Conservation (phyloP, 176 grass and related monocot genomes). For the Melocanna baccifera region DNA sequence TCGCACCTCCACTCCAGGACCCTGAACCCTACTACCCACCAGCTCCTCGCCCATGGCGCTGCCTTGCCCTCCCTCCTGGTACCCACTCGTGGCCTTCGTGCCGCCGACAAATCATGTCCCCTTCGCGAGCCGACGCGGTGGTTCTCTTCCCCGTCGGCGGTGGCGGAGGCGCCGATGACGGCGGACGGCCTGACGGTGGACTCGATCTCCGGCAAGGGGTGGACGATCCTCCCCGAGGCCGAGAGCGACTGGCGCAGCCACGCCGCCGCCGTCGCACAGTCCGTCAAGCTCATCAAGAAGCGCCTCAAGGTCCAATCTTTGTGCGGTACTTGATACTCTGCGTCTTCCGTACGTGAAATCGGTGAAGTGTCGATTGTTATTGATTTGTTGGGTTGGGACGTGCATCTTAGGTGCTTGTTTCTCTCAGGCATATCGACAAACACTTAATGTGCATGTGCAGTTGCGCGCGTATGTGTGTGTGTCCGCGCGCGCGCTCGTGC, state of each 20-base stretch:
- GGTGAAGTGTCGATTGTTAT: neutral
- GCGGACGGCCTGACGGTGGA: slow-evolving; percentile 73
- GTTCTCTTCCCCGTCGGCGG: slow-evolving; percentile 51
- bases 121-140: slow-evolving; percentile 16
- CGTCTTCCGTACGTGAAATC: neutral
- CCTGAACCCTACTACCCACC: slow-evolving; percentile 16
- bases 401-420: neutral
- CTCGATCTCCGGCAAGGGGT: slow-evolving; percentile 67
- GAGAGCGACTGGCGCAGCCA: slow-evolving; percentile 97
- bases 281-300: slow-evolving; percentile 87
- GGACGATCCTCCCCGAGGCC: slow-evolving; percentile 73
- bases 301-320: slow-evolving; percentile 66
- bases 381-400: neutral
- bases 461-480: neutral
- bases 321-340: neutral
- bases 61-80: slow-evolving; percentile 2
- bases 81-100: neutral
- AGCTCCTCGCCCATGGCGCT: slow-evolving; percentile 10
- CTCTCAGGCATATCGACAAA: slow-evolving; percentile 20
- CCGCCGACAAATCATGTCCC: neutral
- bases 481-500: neutral
- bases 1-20: slow-evolving; percentile 25
- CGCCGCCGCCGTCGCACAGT: slow-evolving; percentile 75
- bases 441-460: neutral
- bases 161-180: slow-evolving; percentile 51